Conservation (phyloP, 257 asterid genomes). For the Penstemon eatonii region DNA sequence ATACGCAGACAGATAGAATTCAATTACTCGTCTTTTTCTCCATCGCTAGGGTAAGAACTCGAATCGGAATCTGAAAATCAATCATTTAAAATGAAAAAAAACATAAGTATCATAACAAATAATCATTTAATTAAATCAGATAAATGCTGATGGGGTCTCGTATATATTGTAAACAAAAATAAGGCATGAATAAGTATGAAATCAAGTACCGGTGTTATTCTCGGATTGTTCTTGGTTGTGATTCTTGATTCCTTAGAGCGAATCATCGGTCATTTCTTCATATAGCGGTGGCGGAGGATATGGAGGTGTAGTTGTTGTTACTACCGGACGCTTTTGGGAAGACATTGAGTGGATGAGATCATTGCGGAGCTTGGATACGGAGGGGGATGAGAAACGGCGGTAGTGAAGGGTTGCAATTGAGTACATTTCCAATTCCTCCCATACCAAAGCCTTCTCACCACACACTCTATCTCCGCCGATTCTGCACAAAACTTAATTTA, state of each 20-base stretch:
- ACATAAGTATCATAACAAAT: too few species aligned
- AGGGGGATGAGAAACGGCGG: constrained; percentile 46
- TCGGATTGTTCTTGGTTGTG: constrained; percentile 46
- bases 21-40: constrained; percentile 45
- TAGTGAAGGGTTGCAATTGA: constrained; percentile 41
- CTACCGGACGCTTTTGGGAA: constrained; percentile 63
- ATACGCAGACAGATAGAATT: too few species aligned
- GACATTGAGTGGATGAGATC: constrained; percentile 62
- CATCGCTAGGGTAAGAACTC: constrained; percentile 3
- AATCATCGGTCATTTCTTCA: constrained; percentile 53
- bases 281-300: constrained; percentile 42
- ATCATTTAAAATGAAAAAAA: too few species aligned
- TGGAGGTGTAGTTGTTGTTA: constrained; percentile 49
- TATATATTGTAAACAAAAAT: constrained; percentile 31
- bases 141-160: constrained; percentile 21
- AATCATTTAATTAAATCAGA: constrained; percentile 35
- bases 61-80: too few species aligned
- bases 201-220: constrained; percentile 32
- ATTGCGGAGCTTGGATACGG: constrained; percentile 39
- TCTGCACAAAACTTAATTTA: too few species aligned
- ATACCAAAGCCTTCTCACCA: too few species aligned
- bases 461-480: too few species aligned
- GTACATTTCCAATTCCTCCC: too few species aligned
- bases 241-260: constrained; percentile 43
- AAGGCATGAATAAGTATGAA: constrained; percentile 25